Conservation (phyloP, 805 yeast genomes). For the Starmera caribaea region DNA sequence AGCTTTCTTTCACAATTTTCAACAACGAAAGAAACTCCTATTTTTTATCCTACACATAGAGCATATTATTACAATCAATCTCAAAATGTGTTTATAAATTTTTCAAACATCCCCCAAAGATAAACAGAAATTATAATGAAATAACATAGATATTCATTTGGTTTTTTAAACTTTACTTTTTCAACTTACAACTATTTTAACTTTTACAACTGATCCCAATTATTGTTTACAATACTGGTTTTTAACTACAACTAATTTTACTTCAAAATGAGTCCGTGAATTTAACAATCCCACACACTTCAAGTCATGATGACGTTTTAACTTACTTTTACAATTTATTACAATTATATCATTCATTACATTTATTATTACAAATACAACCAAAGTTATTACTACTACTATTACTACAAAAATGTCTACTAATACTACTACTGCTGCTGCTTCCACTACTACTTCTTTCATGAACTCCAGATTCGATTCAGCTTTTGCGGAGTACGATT, state of each 20-base stretch:
- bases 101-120: constrained; percentile 5
- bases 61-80: no score
- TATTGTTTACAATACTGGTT: constrained; percentile 6
- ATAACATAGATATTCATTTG: neutral
- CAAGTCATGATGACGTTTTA: constrained; percentile 20
- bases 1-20: no score
- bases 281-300: constrained; percentile 2
- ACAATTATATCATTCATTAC: neutral
- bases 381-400: neutral
- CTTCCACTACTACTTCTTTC: constrained; percentile 2
- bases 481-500: constrained; percentile 16
- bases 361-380: neutral
- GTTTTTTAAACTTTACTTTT: no score
- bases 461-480: constrained; percentile 7
- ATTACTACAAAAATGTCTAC: constrained; percentile 1
- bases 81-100: constrained; percentile 19
- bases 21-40: no score
- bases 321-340: neutral
- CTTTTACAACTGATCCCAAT: no score
- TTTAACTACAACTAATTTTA: constrained; percentile 1
- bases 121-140: constrained; percentile 1
- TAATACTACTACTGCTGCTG: neutral
- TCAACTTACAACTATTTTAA: no score
- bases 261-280: constrained; percentile 17
- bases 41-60: no score